Conservation (phyloP, 352 stramenopile genomes). For the Plasmopara muralis region DNA sequence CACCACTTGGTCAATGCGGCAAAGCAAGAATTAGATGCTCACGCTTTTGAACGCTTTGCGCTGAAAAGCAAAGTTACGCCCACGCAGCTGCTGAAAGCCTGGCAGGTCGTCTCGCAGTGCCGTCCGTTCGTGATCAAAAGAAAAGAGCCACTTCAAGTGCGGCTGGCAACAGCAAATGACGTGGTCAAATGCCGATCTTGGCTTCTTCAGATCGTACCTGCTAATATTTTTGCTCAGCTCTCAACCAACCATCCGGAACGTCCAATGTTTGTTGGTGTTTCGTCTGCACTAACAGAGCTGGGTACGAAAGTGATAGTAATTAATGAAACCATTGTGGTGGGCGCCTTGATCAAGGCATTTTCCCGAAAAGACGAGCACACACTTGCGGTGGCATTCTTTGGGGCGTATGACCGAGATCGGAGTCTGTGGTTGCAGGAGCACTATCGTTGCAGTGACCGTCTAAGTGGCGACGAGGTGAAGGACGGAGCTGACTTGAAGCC, state of each 20-base stretch:
- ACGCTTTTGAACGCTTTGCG: slow-evolving; percentile 22
- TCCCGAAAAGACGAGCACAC: slow-evolving; percentile 19
- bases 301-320: slow-evolving; percentile 19
- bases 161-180: slow-evolving; percentile 6
- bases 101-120: slow-evolving; percentile 22
- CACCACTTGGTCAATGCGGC: slow-evolving; percentile 3
- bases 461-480: not conserved
- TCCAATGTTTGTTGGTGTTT: slow-evolving; percentile 24
- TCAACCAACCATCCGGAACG: slow-evolving; percentile 12
- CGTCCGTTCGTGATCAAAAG: slow-evolving; percentile 24
- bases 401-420: slow-evolving; percentile 27
- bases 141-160: slow-evolving; percentile 5
- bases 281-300: not conserved
- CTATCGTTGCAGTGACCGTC: slow-evolving; percentile 6
- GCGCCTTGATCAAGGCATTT: slow-evolving; percentile 22
- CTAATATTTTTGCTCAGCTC: slow-evolving; percentile 26
- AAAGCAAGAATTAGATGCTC: slow-evolving; percentile 5
- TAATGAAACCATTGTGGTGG: slow-evolving; percentile 27
- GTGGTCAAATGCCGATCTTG: not conserved
- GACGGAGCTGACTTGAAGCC: not conserved
- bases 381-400: slow-evolving; percentile 26
- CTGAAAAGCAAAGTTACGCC: slow-evolving; percentile 13
- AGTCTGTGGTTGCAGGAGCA: slow-evolving; percentile 30
- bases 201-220: slow-evolving; percentile 35
- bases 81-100: slow-evolving; percentile 23